Evolutionary conservation across 1,284 basidiomycete species (phyloP).

Genomic region (Leccinum griseonigrum): DNA sequence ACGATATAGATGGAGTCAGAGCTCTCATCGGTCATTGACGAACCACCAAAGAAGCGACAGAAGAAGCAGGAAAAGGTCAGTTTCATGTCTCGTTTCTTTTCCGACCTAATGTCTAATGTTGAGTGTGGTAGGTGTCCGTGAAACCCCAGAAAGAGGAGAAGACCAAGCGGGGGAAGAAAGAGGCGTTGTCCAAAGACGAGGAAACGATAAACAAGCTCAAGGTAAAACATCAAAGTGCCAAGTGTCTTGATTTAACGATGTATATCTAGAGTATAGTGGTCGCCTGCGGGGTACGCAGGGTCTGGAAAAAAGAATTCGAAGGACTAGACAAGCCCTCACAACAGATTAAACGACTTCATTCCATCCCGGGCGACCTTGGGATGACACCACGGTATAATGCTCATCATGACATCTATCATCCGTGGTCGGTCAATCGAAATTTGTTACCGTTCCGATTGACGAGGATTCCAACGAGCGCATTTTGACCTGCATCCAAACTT

Average conservation of each 20-base stretch:
- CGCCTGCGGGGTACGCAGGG: slow-evolving; percentile 79
- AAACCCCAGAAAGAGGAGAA: slow-evolving; percentile 23
- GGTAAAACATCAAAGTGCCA: slow-evolving; percentile 32
- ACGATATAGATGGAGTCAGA: slow-evolving; percentile 53
- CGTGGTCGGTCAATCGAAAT: slow-evolving; percentile 97
- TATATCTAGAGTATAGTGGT: slow-evolving; percentile 57
- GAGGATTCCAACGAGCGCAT: slow-evolving; percentile 98
- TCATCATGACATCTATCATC: slow-evolving; percentile 97
- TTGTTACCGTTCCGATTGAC: slow-evolving; percentile 91
- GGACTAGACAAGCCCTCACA: slow-evolving; percentile 54
- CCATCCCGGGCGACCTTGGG: slow-evolving; percentile 68
- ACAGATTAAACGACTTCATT: slow-evolving; percentile 65
- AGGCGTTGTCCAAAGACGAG: slow-evolving; percentile 47
- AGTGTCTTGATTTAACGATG: not conserved
- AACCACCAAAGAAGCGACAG: slow-evolving; percentile 43
- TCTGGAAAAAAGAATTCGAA: slow-evolving; percentile 78
- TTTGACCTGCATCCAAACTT: slow-evolving; percentile 93
- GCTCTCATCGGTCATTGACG: slow-evolving; percentile 57
- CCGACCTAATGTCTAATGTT: not conserved
- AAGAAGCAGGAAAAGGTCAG: slow-evolving; percentile 37
- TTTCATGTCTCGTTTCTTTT: not conserved
- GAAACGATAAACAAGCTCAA: slow-evolving; percentile 61
- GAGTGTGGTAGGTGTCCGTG: slow-evolving; percentile 10
- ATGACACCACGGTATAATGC: slow-evolving; percentile 80
- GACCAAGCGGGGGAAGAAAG: slow-evolving; percentile 27